Conservation (phyloP, 495 filamentous ascomycete genomes). For the Oleoguttula mirabilis region DNA sequence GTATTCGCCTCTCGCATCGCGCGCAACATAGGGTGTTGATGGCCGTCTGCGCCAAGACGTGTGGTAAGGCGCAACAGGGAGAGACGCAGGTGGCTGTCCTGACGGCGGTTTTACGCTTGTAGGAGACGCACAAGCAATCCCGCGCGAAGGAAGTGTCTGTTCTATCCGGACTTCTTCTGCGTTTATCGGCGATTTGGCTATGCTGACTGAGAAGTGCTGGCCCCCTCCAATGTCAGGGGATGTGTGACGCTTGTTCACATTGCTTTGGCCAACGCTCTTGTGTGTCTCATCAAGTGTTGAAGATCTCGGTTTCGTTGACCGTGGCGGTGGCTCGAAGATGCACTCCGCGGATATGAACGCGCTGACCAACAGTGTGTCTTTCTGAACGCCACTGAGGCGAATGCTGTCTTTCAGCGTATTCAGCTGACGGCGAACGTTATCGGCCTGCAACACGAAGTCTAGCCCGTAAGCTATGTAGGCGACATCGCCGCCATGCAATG, state of each 20-base stretch:
- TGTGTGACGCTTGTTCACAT: too few species aligned
- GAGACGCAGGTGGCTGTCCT: neutral
- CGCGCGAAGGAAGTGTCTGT: too few species aligned
- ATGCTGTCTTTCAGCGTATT: neutral
- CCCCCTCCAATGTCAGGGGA: too few species aligned
- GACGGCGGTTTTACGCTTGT: too few species aligned
- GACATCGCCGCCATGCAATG: neutral
- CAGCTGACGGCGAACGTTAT: neutral
- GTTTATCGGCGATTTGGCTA: neutral
- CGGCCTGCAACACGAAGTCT: constrained; percentile 6
- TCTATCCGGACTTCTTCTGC: neutral
- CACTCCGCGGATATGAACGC: constrained; percentile 9
- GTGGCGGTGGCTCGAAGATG: constrained; percentile 17
- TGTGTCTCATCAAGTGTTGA: too few species aligned
- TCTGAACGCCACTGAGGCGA: neutral
- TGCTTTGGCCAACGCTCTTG: too few species aligned
- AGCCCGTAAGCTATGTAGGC: constrained; percentile 2
- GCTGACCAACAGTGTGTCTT: neutral
- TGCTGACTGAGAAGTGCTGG: neutral
- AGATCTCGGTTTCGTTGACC: neutral
- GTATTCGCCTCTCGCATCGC: constrained; percentile 1
- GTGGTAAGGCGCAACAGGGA: neutral
- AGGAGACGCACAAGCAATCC: too few species aligned
- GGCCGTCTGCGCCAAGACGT: neutral
- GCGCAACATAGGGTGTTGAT: neutral